phyloP scores from a whole-genome alignment of 116 monocot species.

The Trichopus zeylanicus region DNA sequence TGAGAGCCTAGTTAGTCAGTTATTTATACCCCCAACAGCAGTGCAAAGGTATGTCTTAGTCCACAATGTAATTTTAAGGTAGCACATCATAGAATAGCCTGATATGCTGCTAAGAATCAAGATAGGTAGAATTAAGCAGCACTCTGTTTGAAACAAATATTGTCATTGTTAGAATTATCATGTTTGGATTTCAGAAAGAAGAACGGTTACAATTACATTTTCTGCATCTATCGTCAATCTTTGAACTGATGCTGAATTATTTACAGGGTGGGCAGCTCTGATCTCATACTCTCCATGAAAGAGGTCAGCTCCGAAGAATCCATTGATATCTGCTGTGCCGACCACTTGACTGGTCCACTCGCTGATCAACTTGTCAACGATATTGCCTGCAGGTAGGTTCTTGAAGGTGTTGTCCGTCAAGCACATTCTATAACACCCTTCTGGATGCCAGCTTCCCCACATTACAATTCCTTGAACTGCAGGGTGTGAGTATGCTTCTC shows the following conservation, averaged over 20 bases:
- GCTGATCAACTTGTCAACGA: slow-evolving; percentile 49
- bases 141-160: too few species aligned
- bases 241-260: slow-evolving; percentile 9
- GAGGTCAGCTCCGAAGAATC: slow-evolving; percentile 39
- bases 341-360: slow-evolving; percentile 21
- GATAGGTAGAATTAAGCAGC: too few species aligned
- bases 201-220: too few species aligned
- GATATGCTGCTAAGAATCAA: too few species aligned
- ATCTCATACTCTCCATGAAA: slow-evolving; percentile 63
- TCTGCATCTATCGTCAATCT: slow-evolving; percentile 7
- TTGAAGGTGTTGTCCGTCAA: slow-evolving; percentile 66
- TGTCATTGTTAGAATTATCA: too few species aligned
- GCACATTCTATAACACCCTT: slow-evolving; percentile 54
- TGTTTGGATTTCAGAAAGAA: too few species aligned
- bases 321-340: slow-evolving; percentile 24
- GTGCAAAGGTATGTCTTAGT: too few species aligned
- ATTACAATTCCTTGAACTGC: slow-evolving; percentile 62
- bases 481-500: slow-evolving; percentile 57
- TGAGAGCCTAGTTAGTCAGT: too few species aligned
- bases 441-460: slow-evolving; percentile 48
- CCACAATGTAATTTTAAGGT: too few species aligned
- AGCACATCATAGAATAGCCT: too few species aligned
- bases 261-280: slow-evolving; percentile 20
- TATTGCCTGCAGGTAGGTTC: slow-evolving; percentile 52
- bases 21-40: too few species aligned